Evolutionary conservation across 768 basidiomycete genomes (phyloP).

Genomic region (Suillus alpinus): DNA sequence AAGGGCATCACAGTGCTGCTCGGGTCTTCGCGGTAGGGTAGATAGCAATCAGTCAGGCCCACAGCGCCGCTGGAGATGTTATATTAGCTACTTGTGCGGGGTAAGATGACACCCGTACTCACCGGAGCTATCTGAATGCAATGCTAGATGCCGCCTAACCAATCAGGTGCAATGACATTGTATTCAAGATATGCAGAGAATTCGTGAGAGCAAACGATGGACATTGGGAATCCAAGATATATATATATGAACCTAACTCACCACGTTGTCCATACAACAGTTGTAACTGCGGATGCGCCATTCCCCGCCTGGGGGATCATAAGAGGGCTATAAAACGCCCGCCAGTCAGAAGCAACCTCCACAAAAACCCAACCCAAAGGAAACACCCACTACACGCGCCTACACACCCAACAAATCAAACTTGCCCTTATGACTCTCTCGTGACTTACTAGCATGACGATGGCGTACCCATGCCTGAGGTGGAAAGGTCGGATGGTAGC

Average conservation of each 20-base stretch:
- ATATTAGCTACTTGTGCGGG: not conserved
- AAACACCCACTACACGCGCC: slow-evolving; percentile 68
- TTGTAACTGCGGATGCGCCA: no score
- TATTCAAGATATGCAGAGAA: not conserved
- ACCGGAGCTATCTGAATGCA: not conserved
- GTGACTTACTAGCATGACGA: slow-evolving; percentile 79
- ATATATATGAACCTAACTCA: no score
- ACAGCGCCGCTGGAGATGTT: not conserved
- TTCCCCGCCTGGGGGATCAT: no score
- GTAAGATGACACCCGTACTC: not conserved
- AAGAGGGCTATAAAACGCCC: no score
- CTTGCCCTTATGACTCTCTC: slow-evolving; percentile 82
- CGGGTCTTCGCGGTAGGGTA: not conserved
- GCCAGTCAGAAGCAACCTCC: no score
- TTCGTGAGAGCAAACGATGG: not conserved
- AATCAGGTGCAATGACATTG: not conserved
- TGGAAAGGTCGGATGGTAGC: no score
- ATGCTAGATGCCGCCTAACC: no score
- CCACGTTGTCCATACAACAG: no score
- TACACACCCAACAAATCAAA: slow-evolving; percentile 89
- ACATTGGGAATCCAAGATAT: no score
- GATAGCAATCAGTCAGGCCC: not conserved
- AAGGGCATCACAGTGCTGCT: not conserved
- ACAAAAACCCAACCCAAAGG: not conserved
- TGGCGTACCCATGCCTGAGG: no score